Base-by-base conservation (phyloP, 2,329 filamentous ascomycete species). In the Neonectria neomacrospora region DNA sequence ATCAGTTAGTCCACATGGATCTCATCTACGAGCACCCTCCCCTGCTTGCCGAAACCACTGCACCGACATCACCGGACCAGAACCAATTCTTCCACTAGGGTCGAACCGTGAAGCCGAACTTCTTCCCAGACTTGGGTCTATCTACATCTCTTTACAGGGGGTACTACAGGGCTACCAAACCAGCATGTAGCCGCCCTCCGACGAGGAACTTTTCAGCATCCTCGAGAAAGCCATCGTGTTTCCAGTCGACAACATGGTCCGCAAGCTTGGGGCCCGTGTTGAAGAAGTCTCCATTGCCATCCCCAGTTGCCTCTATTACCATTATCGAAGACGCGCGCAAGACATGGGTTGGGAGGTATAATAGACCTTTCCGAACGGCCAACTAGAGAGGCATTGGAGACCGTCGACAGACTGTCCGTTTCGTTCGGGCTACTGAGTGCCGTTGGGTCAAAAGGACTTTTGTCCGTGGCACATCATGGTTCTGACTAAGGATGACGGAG, bases 391-490 rank as follows among this genome's bases (percentile, higher is more conserved):
- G 22, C 62, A 68, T 50, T 75, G 71, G 71, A 58, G 71, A 18
- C 58, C 58, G 12, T 28, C 74, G 22, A 20, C 48, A 1, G 61
- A 44, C 20, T 60, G 60, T 9, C 10, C 28, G n/a, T 60, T 64
- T 4, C 56, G 65, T 12, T 51, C 44, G 1, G 73, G 73, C 5
- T 75, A 75, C 30, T 75, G 73, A 71, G 54, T 75, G 7, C 69
- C 65, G 9, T n/a, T 74, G 12, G 73, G 73, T 1, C 62, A 71
- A 16, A 67, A 57, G 12, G 67, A 74, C 30, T 8, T 51, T 10
- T 23, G 2, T 2, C 20, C 10, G 20, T 12, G 28, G 5, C 7
- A 23, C 41, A 12, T 14, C 23, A 20, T 7, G 55, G 66, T 3
- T 34, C 34, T 16, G 61, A 23, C 18, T 14, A 12, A 9, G 16